Conservation (phyloP, 345 rosid genomes). For the Luvunga scandens region DNA sequence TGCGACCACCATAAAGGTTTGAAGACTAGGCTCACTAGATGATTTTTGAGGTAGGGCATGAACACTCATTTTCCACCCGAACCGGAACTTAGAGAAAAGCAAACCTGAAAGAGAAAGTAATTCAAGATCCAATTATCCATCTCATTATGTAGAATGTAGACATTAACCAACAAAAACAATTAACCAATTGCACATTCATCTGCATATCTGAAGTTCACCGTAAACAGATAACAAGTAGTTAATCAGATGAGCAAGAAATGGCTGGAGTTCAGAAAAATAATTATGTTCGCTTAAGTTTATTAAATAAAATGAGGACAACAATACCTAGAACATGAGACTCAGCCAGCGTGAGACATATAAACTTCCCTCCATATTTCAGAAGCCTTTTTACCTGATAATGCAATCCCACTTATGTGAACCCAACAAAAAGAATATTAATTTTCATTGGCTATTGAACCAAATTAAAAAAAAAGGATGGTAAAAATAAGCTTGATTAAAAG, state of each 20-base stretch:
- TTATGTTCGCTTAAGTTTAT: not conserved
- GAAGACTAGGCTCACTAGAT: slow-evolving; percentile 46
- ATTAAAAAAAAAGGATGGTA: not conserved
- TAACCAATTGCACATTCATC: not conserved
- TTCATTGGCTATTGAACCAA: not conserved
- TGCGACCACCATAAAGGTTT: slow-evolving; percentile 77
- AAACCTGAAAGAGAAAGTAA: slow-evolving; percentile 46
- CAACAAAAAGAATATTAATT: not conserved
- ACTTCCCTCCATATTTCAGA: slow-evolving; percentile 68
- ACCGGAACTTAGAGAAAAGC: slow-evolving; percentile 78
- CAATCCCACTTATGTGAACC: slow-evolving; percentile 7
- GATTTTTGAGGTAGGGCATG: slow-evolving; percentile 55
- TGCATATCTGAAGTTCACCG: not conserved
- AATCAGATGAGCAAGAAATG: not conserved
- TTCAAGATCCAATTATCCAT: slow-evolving; percentile 13
- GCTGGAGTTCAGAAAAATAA: not conserved
- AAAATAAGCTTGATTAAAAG: not conserved
- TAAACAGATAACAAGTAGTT: not conserved
- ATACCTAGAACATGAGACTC: slow-evolving; percentile 94
- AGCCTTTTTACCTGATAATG: slow-evolving; percentile 71
- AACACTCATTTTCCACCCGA: slow-evolving; percentile 77
- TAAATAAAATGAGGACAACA: not conserved
- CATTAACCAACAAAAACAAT: not conserved
- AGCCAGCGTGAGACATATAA: slow-evolving; percentile 79
- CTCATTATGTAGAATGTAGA: slow-evolving; percentile 14